Evolutionary conservation across 495 filamentous ascomycete species (phyloP).

Genomic region (Penicillium coprophilum): DNA sequence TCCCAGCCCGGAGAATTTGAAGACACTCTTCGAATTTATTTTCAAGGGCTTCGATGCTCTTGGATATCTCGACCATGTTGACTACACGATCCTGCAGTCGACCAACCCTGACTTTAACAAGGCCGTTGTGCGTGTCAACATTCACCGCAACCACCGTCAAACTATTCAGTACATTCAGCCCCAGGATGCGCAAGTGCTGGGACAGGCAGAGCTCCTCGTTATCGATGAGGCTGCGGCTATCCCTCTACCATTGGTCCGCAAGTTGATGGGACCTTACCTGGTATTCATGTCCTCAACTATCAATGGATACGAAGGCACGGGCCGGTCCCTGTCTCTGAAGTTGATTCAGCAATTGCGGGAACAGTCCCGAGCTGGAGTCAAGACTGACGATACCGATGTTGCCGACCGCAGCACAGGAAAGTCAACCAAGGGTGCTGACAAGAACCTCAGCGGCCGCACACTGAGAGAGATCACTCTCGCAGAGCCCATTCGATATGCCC

Average conservation of each 20-base stretch:
- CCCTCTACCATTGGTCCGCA: conserved; percentile 85
- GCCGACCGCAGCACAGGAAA: conserved; percentile 72
- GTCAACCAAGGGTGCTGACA: conserved; percentile 60
- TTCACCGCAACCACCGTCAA: conserved; percentile 92
- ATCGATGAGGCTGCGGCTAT: conserved; percentile 99
- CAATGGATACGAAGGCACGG: conserved; percentile 98
- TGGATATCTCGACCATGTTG: conserved; percentile 86
- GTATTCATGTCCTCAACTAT: conserved; percentile 99
- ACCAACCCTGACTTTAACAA: conserved; percentile 99
- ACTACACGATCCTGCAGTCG: conserved; percentile 97
- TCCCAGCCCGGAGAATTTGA: conserved; percentile 96
- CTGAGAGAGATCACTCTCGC: conserved; percentile 87
- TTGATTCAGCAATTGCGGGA: conserved; percentile 96
- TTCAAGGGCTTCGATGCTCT: conserved; percentile 98
- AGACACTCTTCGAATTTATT: conserved; percentile 96
- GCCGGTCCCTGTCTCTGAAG: conserved; percentile 90
- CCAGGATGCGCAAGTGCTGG: conserved; percentile 89
- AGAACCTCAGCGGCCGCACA: conserved; percentile 68
- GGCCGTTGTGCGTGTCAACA: conserved; percentile 94
- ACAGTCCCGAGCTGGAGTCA: conserved; percentile 67
- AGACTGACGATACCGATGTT: conserved; percentile 60
- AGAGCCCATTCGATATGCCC: conserved; percentile 92
- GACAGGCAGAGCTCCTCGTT: conserved; percentile 92
- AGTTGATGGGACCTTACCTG: conserved; percentile 95
- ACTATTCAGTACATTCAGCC: conserved; percentile 99